These are phyloP conservation scores for Claviceps sp. DNA, from an alignment of 2,329 filamentous ascomycete genomes.

Conservation along the genomic window DNA sequence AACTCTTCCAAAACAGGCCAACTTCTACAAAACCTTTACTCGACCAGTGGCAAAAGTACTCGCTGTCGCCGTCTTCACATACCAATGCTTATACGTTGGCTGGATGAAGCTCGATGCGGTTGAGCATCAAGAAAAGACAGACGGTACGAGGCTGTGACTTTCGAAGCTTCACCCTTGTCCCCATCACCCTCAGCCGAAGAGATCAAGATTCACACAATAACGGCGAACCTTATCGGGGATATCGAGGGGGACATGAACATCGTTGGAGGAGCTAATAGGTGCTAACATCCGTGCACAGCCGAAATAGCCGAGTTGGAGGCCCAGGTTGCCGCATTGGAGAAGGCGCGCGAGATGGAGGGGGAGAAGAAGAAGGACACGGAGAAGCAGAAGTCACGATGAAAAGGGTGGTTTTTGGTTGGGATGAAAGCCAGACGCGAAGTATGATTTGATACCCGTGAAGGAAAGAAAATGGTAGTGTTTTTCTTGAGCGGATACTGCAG, in stretches of 20 bases:
- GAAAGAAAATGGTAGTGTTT: neutral
- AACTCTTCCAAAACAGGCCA: constrained; percentile 26
- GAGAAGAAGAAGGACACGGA: neutral
- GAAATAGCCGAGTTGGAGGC: constrained; percentile 25
- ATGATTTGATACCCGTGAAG: too few relatives aligned
- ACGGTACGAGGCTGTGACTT: constrained; percentile 28
- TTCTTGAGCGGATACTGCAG: neutral
- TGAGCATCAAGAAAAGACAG: constrained; percentile 47
- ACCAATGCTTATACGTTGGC: constrained; percentile 61
- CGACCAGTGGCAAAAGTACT: constrained; percentile 62
- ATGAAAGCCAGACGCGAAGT: neutral
- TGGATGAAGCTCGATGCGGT: constrained; percentile 65
- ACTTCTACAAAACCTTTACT: constrained; percentile 64
- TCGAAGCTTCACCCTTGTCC: too few relatives aligned
- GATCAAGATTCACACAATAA: too few relatives aligned
- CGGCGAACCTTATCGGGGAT: too few relatives aligned
- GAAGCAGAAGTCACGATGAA: constrained; percentile 7
- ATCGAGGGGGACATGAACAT: too few relatives aligned
- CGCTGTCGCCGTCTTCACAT: constrained; percentile 62
- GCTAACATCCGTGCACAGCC: constrained; percentile 8
- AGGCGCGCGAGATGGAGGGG: constrained; percentile 1
- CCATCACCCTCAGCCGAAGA: too few relatives aligned
- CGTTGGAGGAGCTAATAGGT: neutral
- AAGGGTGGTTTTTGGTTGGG: constrained; percentile 7
- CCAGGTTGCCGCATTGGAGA: constrained; percentile 22